These are phyloP conservation scores for Spergularia azorica DNA, from an alignment of 179 eudicot species.

Conservation along the genomic window DNA sequence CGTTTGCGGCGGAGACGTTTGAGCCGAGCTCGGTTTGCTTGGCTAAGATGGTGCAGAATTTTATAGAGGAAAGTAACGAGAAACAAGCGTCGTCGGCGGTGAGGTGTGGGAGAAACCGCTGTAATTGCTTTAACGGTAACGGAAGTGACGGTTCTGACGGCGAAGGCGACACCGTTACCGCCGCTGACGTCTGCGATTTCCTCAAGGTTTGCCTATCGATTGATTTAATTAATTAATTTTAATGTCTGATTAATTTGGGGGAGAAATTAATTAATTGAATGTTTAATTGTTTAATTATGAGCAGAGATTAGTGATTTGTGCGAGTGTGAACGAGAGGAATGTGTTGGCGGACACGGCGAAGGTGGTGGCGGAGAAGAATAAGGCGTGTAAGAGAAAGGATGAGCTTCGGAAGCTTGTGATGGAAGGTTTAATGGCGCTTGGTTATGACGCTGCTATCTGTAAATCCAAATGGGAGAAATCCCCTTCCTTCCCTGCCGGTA, in stretches of 20 bases:
- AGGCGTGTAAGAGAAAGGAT: constrained; percentile 58
- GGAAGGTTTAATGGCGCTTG: constrained; percentile 51
- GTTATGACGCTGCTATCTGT: constrained; percentile 76
- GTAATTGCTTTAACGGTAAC: constrained; percentile 91
- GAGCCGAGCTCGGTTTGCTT: constrained; percentile 90
- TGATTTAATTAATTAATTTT: neutral
- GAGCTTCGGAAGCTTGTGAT: constrained; percentile 62
- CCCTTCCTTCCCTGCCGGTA: constrained; percentile 88
- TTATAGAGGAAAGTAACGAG: constrained; percentile 69
- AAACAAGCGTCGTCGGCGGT: constrained; percentile 33
- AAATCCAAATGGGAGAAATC: constrained; percentile 95
- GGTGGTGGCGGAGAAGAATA: constrained; percentile 62
- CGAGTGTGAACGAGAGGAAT: constrained; percentile 65
- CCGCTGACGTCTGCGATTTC: constrained; percentile 52
- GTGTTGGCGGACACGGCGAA: constrained; percentile 76
- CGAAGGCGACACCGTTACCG: constrained; percentile 42
- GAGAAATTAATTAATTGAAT: neutral
- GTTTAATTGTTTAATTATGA: neutral
- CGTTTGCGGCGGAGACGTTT: constrained; percentile 36
- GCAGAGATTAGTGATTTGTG: constrained; percentile 73
- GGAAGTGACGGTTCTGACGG: constrained; percentile 69
- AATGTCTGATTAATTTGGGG: neutral
- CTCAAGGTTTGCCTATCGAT: constrained; percentile 66
- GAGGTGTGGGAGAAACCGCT: constrained; percentile 68
- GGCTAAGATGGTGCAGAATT: constrained; percentile 93